Evolutionary conservation across 148 eudicot species (phyloP).

Genomic region (Silene conica): DNA sequence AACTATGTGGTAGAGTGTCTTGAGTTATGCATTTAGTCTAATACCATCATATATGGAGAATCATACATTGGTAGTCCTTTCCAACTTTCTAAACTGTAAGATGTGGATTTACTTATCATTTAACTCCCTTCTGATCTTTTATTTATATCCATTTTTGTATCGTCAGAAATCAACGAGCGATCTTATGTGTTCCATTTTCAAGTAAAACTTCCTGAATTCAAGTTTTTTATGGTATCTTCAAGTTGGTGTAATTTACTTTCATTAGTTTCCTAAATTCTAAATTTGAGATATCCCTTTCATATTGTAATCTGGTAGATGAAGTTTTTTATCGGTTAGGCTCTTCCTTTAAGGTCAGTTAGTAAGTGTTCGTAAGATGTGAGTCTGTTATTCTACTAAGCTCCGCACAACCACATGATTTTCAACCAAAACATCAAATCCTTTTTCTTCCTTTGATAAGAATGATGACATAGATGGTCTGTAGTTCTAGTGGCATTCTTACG

Average conservation of each 20-base stretch:
- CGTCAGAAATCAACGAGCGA: not conserved
- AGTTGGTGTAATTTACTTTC: not conserved
- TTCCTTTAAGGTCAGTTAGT: not conserved
- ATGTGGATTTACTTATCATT: not conserved
- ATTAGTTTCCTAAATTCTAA: not conserved
- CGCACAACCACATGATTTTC: not conserved
- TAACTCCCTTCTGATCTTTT: not conserved
- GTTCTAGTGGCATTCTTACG: not conserved
- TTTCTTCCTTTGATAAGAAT: not conserved
- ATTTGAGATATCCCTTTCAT: not conserved
- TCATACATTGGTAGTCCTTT: not conserved
- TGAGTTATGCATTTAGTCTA: not conserved
- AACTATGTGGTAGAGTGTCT: not conserved
- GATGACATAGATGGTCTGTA: not conserved
- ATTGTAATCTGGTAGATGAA: not conserved
- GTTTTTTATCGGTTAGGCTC: not conserved
- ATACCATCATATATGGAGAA: not conserved
- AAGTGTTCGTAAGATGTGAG: not conserved
- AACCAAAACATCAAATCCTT: not conserved
- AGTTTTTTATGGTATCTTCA: not conserved
- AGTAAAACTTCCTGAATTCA: not conserved
- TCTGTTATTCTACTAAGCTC: not conserved
- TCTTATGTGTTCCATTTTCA: too few species aligned
- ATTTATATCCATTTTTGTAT: not conserved
- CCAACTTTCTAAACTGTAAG: not conserved